Evolutionary conservation across 768 basidiomycete genomes (phyloP).

Genomic region (Solioccasus polychromus): DNA sequence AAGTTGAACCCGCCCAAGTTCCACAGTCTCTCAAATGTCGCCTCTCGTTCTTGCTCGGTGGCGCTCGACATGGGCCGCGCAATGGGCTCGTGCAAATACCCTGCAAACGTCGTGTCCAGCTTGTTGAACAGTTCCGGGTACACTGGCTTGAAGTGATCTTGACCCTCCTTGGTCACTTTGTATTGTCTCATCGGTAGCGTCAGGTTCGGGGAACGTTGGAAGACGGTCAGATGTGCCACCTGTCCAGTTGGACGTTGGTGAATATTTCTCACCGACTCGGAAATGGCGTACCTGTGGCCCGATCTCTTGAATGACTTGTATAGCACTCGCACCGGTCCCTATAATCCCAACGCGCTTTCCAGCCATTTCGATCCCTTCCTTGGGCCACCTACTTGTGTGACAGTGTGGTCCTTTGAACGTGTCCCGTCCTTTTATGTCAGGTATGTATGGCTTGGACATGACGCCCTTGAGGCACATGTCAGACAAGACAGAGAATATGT

Average conservation of each 20-base stretch:
- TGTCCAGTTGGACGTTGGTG: not conserved
- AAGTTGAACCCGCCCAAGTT: conserved; percentile 9
- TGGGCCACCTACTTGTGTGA: conserved; percentile 14
- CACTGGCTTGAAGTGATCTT: conserved; percentile 12
- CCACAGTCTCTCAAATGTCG: conserved; percentile 12
- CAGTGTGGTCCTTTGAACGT: conserved; percentile 6
- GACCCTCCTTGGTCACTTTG: not conserved
- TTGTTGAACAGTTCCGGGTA: conserved; percentile 9
- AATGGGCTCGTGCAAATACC: not conserved
- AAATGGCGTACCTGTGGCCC: conserved; percentile 8
- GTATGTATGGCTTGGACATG: conserved; percentile 9
- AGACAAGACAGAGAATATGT: too few species aligned
- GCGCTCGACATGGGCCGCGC: not conserved
- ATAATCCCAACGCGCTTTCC: conserved; percentile 13
- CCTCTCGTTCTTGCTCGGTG: conserved; percentile 8
- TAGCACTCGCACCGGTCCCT: conserved; percentile 14
- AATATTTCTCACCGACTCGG: not conserved
- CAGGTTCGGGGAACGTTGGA: conserved; percentile 16
- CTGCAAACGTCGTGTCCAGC: not conserved
- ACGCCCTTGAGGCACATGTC: not conserved
- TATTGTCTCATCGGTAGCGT: conserved; percentile 11
- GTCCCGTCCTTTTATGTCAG: conserved; percentile 11
- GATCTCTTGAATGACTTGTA: conserved; percentile 13
- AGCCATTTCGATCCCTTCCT: conserved; percentile 3
- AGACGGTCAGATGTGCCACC: conserved; percentile 13